These are phyloP conservation scores for Coemansia sp. DNA, from an alignment of 192 early-diverging fungal genomes.

Conservation along the genomic window DNA sequence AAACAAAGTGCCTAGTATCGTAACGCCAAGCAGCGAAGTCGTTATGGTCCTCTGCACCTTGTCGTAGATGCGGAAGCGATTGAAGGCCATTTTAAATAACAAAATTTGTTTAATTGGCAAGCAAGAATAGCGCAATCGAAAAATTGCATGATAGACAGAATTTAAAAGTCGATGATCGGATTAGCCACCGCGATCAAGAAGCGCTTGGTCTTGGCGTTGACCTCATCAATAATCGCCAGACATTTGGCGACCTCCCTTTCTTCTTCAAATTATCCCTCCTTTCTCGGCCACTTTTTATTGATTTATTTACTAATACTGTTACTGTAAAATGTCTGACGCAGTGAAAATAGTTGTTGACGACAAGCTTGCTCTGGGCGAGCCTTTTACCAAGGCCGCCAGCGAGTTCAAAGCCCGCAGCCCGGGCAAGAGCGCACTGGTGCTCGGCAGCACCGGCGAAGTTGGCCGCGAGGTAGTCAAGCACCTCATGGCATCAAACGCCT, in stretches of 20 bases:
- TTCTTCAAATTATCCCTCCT: background rate
- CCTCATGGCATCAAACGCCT: constrained; percentile 40
- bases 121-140: background rate
- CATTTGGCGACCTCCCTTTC: background rate
- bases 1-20: constrained; percentile 30
- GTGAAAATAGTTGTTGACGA: constrained; percentile 29
- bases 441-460: constrained; percentile 52
- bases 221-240: background rate
- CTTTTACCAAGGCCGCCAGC: constrained; percentile 26
- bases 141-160: background rate
- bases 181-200: no score
- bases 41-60: constrained; percentile 28
- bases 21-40: constrained; percentile 29
- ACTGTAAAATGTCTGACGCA: constrained; percentile 4
- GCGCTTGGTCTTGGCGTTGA: background rate
- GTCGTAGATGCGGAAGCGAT: constrained; percentile 53
- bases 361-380: constrained; percentile 18
- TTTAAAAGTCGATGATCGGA: background rate
- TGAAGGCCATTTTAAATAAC: constrained; percentile 29
- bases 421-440: constrained; percentile 33
- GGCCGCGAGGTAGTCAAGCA: constrained; percentile 52
- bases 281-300: background rate
- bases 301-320: background rate
- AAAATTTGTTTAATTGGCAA: background rate
- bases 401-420: constrained; percentile 30